Conservation (phyloP, 192 early-diverging fungal genomes). For the Coemansia sp. region DNA sequence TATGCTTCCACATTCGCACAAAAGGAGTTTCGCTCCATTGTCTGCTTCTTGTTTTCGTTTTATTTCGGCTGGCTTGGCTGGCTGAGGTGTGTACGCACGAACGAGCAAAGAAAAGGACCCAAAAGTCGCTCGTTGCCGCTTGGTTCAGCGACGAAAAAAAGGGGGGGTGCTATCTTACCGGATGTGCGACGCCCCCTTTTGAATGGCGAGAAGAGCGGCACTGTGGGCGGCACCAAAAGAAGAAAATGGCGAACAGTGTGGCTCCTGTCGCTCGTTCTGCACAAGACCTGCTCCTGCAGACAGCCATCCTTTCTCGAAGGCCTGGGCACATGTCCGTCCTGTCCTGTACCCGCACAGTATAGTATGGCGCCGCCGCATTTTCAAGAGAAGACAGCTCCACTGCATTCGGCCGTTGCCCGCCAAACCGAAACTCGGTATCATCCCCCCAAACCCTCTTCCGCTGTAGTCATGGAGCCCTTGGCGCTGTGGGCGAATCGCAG, state of each 20-base stretch:
- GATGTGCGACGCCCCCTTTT: conserved; percentile 11
- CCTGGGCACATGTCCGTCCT: background rate
- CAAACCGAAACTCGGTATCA: background rate
- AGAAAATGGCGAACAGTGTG: conserved; percentile 4
- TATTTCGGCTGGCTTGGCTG: conserved; percentile 3
- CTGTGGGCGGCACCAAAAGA: background rate
- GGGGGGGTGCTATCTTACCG: conserved; percentile 5
- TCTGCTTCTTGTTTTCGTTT: conserved; percentile 2
- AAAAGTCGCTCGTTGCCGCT: background rate
- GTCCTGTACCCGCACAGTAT: background rate
- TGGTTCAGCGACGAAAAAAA: background rate
- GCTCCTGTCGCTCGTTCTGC: conserved; percentile 5
- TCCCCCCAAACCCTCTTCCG: background rate
- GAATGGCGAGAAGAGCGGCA: background rate
- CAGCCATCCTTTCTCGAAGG: conserved; percentile 1
- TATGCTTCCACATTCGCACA: conserved; percentile 7
- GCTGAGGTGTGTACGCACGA: background rate
- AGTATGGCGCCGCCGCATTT: conserved; percentile 13
- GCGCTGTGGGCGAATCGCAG: background rate
- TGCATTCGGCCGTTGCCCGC: background rate
- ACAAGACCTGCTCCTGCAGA: conserved; percentile 13
- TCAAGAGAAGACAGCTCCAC: conserved; percentile 7
- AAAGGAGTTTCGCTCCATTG: conserved; percentile 3
- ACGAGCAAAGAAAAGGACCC: background rate
- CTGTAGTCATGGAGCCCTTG: background rate